Evolutionary conservation across 1,139 yeast genomes (phyloP), one percentile per base, ranked within the genome.

Genomic region (Lizanozyma gosingica): DNA sequence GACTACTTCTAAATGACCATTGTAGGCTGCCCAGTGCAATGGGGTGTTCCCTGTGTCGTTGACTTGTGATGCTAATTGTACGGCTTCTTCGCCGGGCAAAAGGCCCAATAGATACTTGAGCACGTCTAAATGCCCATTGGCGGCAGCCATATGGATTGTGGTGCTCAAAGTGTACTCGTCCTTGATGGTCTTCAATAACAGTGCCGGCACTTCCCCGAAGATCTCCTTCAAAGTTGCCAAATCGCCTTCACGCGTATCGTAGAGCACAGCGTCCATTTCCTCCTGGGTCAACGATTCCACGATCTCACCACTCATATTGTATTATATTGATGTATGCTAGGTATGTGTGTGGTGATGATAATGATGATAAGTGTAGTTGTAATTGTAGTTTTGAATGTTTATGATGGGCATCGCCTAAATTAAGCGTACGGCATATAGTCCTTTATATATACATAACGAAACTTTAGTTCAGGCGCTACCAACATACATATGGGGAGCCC

Each of bases 141-240:
- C 98, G 32, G 94, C 80, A 1, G 97, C 96, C 88, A 86, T 85
- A 56, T 92, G 98, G 40, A 92, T 64, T 11, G 95, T 83, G 0
- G 96, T 86, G 41, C 84, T 76, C 40, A 73, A 62, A 1, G 88
- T 73, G 39, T 62, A 68, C 38, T 80, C 81, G 49, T 85, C 94
- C 51, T 73, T 76, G 43, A 81, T 78, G 3, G 60, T 58, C 36
- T 71, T 49, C 38, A 83, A 58, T 11, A 70, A 59, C 2, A 64
- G 60, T 3, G 78, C 71, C n/a, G 77, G 74, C 39, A 82, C 67
- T 47, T 78, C 81, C 16, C 71, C 65, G 53, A 90, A 83, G 37
- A 85, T 77, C 48, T 74, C 84, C 50, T 75, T 68, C 42, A 92
- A 63, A 0, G 83, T 75, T 37, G 81, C 94, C 39, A 87, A 57